Conservation (phyloP, 2,329 filamentous ascomycete genomes). For the Trichoderma sp. region DNA sequence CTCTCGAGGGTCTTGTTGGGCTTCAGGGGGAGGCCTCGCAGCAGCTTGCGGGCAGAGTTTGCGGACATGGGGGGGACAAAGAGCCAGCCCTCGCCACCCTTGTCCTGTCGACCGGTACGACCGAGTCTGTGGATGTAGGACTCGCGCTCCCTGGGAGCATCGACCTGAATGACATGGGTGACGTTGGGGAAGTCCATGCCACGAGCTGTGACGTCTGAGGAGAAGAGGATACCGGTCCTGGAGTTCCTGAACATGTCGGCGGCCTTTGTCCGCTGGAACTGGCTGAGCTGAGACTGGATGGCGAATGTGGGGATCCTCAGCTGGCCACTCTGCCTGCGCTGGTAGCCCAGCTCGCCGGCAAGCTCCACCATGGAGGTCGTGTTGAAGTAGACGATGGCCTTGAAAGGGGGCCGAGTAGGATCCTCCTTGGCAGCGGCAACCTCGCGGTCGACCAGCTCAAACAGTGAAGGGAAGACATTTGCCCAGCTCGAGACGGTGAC, state of each 20-base stretch:
- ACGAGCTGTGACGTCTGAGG: slow-evolving; percentile 77
- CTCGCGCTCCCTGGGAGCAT: slow-evolving; percentile 65
- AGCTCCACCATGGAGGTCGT: slow-evolving; percentile 74
- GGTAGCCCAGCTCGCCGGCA: slow-evolving; percentile 57
- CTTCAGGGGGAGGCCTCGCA: slow-evolving; percentile 63
- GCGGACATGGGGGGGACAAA: slow-evolving; percentile 61
- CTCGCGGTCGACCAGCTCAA: slow-evolving; percentile 73
- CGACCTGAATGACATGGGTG: slow-evolving; percentile 76
- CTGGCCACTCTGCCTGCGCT: slow-evolving; percentile 45
- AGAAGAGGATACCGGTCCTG: slow-evolving; percentile 68
- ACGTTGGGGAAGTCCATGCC: slow-evolving; percentile 84
- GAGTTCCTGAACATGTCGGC: slow-evolving; percentile 71
- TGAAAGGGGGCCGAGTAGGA: slow-evolving; percentile 66
- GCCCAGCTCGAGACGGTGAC: slow-evolving; percentile 69
- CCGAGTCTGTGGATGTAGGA: slow-evolving; percentile 78
- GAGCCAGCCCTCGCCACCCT: slow-evolving; percentile 71
- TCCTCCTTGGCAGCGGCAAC: slow-evolving; percentile 48
- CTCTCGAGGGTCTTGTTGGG: slow-evolving; percentile 54
- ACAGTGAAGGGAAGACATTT: slow-evolving; percentile 73
- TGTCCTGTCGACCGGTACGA: slow-evolving; percentile 74
- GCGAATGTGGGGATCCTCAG: slow-evolving; percentile 46
- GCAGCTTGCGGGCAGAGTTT: slow-evolving; percentile 49
- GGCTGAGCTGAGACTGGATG: slow-evolving; percentile 80
- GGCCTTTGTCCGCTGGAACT: slow-evolving; percentile 67
- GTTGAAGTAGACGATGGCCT: slow-evolving; percentile 92